Percentiles rank a stretch among this genome's conserved stretches.
phyloP scores from a whole-genome alignment of 2,329 filamentous ascomycete genomes.

The Coniochaeta hoffmannii region DNA sequence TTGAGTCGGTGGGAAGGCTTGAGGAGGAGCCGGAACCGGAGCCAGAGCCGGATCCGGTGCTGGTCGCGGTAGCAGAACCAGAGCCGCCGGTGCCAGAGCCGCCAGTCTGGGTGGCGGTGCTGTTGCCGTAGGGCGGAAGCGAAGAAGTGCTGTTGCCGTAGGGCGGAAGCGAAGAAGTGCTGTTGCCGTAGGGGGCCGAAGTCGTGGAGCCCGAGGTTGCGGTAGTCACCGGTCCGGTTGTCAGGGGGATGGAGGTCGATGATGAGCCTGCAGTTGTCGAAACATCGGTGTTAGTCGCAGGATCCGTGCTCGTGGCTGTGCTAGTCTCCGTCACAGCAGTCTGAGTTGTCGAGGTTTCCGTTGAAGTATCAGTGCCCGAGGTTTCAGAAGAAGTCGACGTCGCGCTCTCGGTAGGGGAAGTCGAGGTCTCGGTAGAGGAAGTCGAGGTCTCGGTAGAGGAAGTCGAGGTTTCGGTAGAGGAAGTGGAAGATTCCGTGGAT shows the following conservation, averaged over 20 bases:
- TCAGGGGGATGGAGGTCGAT: neutral
- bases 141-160: neutral
- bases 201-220: neutral
- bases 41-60: neutral
- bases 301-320: neutral
- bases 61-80: neutral
- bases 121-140: neutral
- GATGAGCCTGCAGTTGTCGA: neutral
- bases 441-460: neutral
- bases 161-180: neutral
- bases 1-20: neutral
- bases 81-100: conserved; percentile 2
- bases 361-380: neutral
- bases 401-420: neutral
- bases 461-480: conserved; percentile 1
- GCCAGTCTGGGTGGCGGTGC: neutral
- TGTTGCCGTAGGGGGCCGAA: neutral
- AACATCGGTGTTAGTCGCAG: neutral
- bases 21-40: neutral
- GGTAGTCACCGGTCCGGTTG: neutral
- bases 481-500: conserved; percentile 2
- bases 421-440: neutral
- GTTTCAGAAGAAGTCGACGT: neutral
- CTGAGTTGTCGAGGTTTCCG: neutral
- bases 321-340: conserved; percentile 1